Conservation (phyloP, 1,139 yeast species). For the Keqinozyma sinolaborantium region DNA sequence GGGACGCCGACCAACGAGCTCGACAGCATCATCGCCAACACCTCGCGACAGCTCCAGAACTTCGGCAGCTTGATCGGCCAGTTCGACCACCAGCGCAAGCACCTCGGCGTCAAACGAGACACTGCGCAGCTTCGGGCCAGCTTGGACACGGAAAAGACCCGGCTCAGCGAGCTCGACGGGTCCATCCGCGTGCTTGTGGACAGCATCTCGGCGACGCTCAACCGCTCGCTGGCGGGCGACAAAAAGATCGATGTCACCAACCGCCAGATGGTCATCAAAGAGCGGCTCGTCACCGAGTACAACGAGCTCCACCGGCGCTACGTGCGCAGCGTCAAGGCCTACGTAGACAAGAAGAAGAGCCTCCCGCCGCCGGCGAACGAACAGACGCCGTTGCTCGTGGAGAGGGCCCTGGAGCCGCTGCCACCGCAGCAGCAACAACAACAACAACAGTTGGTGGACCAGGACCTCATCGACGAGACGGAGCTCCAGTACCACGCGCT, state of each 20-base stretch:
- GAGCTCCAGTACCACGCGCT: conserved; percentile 73
- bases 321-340: conserved; percentile 21
- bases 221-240: conserved; percentile 22
- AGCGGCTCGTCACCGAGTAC: conserved; percentile 34
- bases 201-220: conserved; percentile 29
- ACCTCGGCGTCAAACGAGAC: conserved; percentile 58
- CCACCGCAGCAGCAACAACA: conserved; percentile 22
- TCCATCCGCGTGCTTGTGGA: conserved; percentile 31
- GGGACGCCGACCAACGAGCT: conserved; percentile 17
- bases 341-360: conserved; percentile 29
- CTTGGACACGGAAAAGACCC: conserved; percentile 29
- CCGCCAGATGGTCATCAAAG: conserved; percentile 38
- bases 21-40: conserved; percentile 27
- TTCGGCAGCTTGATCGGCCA: conserved; percentile 49
- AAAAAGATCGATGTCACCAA: conserved; percentile 23
- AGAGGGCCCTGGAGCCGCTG: conserved; percentile 3
- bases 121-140: conserved; percentile 33
- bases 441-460: conserved; percentile 32
- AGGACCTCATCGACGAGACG: conserved; percentile 46
- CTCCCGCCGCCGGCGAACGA: conserved; percentile 21
- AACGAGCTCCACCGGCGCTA: conserved; percentile 36
- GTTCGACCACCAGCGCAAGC: conserved; percentile 46
- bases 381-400: conserved; percentile 24
- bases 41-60: conserved; percentile 42
- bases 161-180: conserved; percentile 25